Base-by-base conservation (phyloP, 75 land plant genomes). In the Pinus taeda region DNA sequence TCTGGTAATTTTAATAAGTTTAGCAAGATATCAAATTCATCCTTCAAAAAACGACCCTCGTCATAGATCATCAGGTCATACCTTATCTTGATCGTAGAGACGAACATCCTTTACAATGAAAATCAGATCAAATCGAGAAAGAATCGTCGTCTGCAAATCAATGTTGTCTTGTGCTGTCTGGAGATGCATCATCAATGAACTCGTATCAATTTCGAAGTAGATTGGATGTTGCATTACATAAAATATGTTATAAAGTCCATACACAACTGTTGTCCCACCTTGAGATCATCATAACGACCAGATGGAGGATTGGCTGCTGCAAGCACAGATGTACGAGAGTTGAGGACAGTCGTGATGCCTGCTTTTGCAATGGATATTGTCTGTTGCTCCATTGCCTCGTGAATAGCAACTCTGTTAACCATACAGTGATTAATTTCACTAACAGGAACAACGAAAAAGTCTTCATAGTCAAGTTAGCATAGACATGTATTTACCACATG, bases 301-400 rank as follows among this genome's bases (percentile, higher is more conserved):
- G 99, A 97, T 71, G 98, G 98, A 82, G 98, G 99, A 73, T 97
- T 97, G 17, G 99, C 99, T 80, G 99, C 99, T 57, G 99, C 99
- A 83, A 97, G 88, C 62, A 97, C 99, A 39, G 99, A 92, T 36
- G 99, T 97, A 71, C 99, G 88, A 21, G 99, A 95, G 78, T 97
- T 97, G 14, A 97, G 91, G 26, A 97, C 99, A 59, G 99, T 97
- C 58, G 99, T 97, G 72, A 97, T 97, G 77, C 99, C 99, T 79
- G 99, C 99, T 78, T 97, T 97, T 15, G 99, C 99, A 73, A 97
- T 97, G 8, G 99, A 97, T 42, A 97, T 97, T 6, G 99, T 97
- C 78, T 97, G 99, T 74, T 97, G 99, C 77, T 97, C 99, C 99
- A 97, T 97, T 57, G 99, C 99, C 89, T 97, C 99, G 80, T 97